Evolutionary conservation across 78 protist genomes (phyloP), one percentile per base, ranked within the genome.

Genomic region (Ministeria vibrans): DNA sequence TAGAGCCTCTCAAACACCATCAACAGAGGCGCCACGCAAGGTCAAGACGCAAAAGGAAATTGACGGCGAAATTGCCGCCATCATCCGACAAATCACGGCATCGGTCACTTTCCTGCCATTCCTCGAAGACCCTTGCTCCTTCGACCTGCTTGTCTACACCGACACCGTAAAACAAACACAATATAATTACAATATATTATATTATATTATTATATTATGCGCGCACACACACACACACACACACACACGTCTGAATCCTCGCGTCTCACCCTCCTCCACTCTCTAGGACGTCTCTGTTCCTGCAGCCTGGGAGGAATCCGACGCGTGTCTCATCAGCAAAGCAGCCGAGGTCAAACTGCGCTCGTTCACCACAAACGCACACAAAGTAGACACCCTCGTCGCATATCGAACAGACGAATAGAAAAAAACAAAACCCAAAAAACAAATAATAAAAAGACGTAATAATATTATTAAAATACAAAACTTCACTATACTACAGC

Each of bases 81-180:
- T 98, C 69, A 82, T 96, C 46, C 84, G 98, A 22, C 99, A 98
- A 78, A 94, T 98, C 64, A 95, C 97, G 13, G 95, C 99, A 28
- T 79, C 91, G 32, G 94, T 91, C 38, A 93, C 99, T 1, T 93
- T 92, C 78, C 90, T 98, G 30, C 99, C 99, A 0, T 83, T 92
- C 42, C 41, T 94, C 6, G 91, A 92, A 9, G 94, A 80, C 36
- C 46, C 86, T 22, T 86, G 96, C 87, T 83, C 96, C 20, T 98
- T 98, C 70, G 99, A 98, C 69, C 66, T 98, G 25, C 90, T 98
- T 32, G 92, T 96, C 22, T 97, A 96, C 88, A 92, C 99, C 0
- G 88, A 84, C 70, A 75, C 34, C 13, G 91, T 87, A 28, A 61
- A 61, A 15, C 81, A 80, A 22, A 81, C 83, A 15, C 92, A 89